Conservation (phyloP, 2,329 filamentous ascomycete genomes). For the Trichoderma oligosporum region DNA sequence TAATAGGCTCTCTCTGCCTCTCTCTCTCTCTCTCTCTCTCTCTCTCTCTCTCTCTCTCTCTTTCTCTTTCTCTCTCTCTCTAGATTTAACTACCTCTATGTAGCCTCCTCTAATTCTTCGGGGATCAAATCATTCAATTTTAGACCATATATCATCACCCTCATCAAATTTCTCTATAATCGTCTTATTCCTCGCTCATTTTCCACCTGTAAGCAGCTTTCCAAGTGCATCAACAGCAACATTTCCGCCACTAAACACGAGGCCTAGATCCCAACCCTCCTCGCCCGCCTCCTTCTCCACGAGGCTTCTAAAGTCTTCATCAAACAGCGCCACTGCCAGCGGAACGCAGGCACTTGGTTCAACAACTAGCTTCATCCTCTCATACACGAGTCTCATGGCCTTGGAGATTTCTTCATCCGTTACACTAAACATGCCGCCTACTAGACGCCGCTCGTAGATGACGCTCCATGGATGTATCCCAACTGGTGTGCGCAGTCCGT, state of each 20-base stretch:
- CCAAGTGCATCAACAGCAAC: slow-evolving; percentile 52
- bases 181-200: neutral
- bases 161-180: neutral
- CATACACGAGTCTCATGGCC: slow-evolving; percentile 73
- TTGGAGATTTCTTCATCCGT: slow-evolving; percentile 76
- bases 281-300: slow-evolving; percentile 68
- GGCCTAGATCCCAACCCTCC: slow-evolving; percentile 67
- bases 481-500: slow-evolving; percentile 81
- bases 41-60: too few relatives aligned
- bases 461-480: slow-evolving; percentile 72
- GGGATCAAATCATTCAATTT: neutral
- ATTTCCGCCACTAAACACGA: slow-evolving; percentile 61
- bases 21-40: too few relatives aligned
- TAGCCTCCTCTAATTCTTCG: neutral
- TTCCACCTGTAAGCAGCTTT: slow-evolving; percentile 41
- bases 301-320: slow-evolving; percentile 73
- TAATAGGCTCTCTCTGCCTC: neutral
- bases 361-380: slow-evolving; percentile 85
- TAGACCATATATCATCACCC: too few relatives aligned
- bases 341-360: slow-evolving; percentile 86
- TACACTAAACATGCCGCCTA: slow-evolving; percentile 67
- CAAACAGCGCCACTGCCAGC: slow-evolving; percentile 75
- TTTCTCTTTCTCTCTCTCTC: neutral
- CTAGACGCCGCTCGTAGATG: slow-evolving; percentile 67
- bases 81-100: neutral